Conservation (phyloP, 2,329 filamentous ascomycete genomes). For the Cercospora sojina region DNA sequence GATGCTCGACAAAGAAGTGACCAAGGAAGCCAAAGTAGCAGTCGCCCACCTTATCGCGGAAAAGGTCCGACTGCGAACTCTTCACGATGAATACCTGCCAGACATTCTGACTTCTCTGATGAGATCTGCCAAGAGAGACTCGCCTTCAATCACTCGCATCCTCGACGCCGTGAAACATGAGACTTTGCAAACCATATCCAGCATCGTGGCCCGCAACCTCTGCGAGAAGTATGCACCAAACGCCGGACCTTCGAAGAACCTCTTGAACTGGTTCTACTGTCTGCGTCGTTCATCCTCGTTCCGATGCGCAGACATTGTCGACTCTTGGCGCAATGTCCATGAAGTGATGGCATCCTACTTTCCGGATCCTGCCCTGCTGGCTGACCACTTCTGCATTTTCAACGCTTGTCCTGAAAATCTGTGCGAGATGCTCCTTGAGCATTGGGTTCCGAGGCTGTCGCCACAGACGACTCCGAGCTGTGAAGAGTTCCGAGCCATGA, state of each 20-base stretch:
- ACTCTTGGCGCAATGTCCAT: slow-evolving; percentile 12
- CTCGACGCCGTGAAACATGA: slow-evolving; percentile 16
- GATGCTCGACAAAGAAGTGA: slow-evolving; percentile 14
- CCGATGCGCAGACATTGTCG: not conserved
- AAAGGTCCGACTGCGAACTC: slow-evolving; percentile 26
- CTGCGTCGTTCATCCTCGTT: not conserved
- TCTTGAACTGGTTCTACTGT: slow-evolving; percentile 15
- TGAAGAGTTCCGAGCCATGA: not conserved
- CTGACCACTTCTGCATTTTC: slow-evolving; percentile 10
- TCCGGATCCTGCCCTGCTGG: slow-evolving; percentile 1
- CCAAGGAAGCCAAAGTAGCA: not conserved
- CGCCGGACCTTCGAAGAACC: not conserved
- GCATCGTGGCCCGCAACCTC: not conserved
- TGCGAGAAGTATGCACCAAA: not conserved
- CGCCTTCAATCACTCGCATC: slow-evolving; percentile 4
- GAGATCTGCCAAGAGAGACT: not conserved
- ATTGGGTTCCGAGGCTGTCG: slow-evolving; percentile 9
- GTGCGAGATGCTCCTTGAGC: slow-evolving; percentile 12
- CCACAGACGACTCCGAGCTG: not conserved
- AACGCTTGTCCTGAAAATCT: not conserved
- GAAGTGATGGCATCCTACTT: slow-evolving; percentile 12
- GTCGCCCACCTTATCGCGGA: slow-evolving; percentile 18
- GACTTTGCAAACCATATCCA: not conserved
- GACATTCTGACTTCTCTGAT: slow-evolving; percentile 10
- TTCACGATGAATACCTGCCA: slow-evolving; percentile 15